A percentile compares a stretch with the other conserved stretches of the same genome.
phyloP scores from a whole-genome alignment of 164 flowering plant genomes.

The Paratinospora sagittata region DNA sequence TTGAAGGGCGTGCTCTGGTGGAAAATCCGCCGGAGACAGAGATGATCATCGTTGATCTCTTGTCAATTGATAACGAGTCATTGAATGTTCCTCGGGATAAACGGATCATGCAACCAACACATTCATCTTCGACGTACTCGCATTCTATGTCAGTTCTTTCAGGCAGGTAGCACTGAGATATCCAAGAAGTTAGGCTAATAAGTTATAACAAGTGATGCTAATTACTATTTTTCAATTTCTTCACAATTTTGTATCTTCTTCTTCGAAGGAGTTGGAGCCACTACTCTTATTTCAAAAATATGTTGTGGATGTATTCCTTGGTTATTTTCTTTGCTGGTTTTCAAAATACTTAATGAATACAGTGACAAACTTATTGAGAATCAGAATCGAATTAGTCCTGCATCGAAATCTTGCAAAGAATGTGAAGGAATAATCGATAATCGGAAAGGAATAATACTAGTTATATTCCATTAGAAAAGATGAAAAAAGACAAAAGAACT shows the following conservation, averaged over 20 bases:
- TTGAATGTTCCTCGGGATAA: neutral
- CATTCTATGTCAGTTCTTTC: conserved; percentile 28
- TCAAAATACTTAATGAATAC: too few species aligned
- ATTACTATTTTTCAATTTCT: too few species aligned
- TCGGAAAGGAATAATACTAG: neutral
- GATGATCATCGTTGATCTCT: conserved; percentile 59
- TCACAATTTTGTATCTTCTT: too few species aligned
- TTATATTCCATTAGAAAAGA: conserved; percentile 6
- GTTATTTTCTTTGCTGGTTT: too few species aligned
- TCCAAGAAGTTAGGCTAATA: neutral
- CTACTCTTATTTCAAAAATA: too few species aligned
- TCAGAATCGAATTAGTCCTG: too few species aligned
- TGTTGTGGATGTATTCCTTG: too few species aligned
- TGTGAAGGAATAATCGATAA: conserved; percentile 12
- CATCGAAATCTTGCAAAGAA: conserved; percentile 16
- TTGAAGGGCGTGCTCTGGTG: conserved; percentile 51
- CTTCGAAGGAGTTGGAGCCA: too few species aligned
- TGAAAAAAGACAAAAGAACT: too few species aligned
- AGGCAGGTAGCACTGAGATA: conserved; percentile 23
- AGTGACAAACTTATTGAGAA: too few species aligned
- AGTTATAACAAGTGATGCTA: too few species aligned
- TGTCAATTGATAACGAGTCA: conserved; percentile 34
- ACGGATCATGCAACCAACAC: neutral
- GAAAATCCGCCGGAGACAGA: conserved; percentile 64
- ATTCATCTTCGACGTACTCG: conserved; percentile 20